Base-by-base conservation (phyloP, 2,329 filamentous ascomycete species). In the Cercospora sojina region DNA sequence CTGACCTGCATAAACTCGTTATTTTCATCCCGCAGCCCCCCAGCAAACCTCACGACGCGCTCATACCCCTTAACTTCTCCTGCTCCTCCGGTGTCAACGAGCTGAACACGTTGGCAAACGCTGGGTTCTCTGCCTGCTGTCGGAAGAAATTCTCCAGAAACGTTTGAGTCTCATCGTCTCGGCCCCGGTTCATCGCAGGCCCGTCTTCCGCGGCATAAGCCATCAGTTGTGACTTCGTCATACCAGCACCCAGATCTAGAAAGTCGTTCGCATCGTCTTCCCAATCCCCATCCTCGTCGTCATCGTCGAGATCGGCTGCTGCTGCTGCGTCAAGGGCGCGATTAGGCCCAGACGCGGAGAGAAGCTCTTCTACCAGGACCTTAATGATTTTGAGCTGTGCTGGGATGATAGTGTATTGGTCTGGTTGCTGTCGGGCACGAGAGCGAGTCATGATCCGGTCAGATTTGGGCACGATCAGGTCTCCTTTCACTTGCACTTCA, bases 331-430 rank as follows among this genome's bases (percentile, higher is more conserved):
- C 86, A 0, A 88, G 51, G 25, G 64, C 43, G 23, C 65, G 69
- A 6, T 65, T 64, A 18, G 69, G 80, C 25, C 91, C 92, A 4
- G 91, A 89, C 1, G 93, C 92, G 0, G 91, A 92, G 5, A 91
- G 84, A 3, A 99, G 87, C 80, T 99, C 95, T 76, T 97, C 92
- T 56, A 98, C 90, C 8, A 99, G 87, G 3, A 98, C 90, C 83
- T 99, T 99, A 79, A 98, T 82, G 67, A 99, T 97, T 82, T 99
- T 99, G 75, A 99, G 85, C 1, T 92, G 89, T 0, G 93, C 93
- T 0, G 93, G 88, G 66, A 99, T 88, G 67, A 91, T 87, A 5
- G 93, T 97, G 81, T 90, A 98, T 77, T 90, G 89, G 77, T 97
- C 93, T 16, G 95, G 95, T 77, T 94, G 94, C 77, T 90, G 87